phyloP scores from a whole-genome alignment of 192 early-diverging fungal genomes.

The Mortierella hygrophila region DNA sequence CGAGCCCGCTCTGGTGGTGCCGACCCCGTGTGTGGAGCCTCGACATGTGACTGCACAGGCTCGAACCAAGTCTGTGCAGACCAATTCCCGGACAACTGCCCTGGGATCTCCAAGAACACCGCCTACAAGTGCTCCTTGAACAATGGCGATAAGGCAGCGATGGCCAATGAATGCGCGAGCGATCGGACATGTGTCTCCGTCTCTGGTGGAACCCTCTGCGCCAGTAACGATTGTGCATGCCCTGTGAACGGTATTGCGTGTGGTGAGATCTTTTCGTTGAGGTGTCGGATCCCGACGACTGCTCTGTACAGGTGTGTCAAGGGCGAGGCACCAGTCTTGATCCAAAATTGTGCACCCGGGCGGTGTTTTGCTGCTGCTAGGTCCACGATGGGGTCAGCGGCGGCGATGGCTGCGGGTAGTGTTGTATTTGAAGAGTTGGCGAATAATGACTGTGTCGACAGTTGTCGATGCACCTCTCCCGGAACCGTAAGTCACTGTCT shows the following conservation, averaged over 20 bases:
- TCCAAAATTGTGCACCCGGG: background rate
- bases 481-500: background rate
- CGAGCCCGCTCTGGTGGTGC: background rate
- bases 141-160: background rate
- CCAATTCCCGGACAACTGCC: slow-evolving; percentile 5
- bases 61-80: background rate
- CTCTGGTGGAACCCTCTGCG: background rate
- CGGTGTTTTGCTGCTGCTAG: background rate
- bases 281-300: background rate
- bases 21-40: slow-evolving; percentile 1
- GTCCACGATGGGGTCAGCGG: too few species aligned
- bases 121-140: background rate
- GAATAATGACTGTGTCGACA: background rate
- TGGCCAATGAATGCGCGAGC: background rate
- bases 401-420: background rate
- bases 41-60: slow-evolving; percentile 8
- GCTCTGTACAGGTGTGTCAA: slow-evolving; percentile 12
- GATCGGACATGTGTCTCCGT: background rate
- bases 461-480: background rate
- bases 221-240: background rate
- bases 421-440: background rate
- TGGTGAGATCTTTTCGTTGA: slow-evolving; percentile 8
- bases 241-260: background rate
- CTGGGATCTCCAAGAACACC: background rate
- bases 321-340: background rate